phyloP scores from a whole-genome alignment of 257 asterid genomes.

The Penstemon newberryi region DNA sequence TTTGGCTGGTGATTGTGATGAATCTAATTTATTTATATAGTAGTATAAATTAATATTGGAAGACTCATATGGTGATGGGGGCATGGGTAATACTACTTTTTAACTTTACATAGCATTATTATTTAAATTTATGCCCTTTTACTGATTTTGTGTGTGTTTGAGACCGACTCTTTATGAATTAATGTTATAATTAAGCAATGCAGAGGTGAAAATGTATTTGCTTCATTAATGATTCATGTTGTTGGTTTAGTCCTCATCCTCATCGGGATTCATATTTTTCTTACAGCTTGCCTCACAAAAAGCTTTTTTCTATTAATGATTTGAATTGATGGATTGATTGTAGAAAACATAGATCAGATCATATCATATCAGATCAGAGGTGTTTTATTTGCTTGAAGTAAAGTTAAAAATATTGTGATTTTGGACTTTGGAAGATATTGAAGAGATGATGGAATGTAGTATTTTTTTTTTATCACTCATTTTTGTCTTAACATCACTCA shows the following conservation, averaged over 20 bases:
- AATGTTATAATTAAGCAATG: not conserved
- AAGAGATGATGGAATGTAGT: not conserved
- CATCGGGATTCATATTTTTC: too few species aligned
- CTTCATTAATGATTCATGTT: not conserved
- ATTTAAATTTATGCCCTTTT: not conserved
- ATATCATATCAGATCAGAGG: not conserved
- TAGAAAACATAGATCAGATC: too few species aligned
- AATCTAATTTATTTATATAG: constrained; percentile 20
- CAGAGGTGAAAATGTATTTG: not conserved
- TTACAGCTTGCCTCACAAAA: too few species aligned
- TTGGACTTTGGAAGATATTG: not conserved
- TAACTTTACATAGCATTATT: not conserved
- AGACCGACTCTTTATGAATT: not conserved
- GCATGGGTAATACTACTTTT: not conserved
- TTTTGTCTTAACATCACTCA: not conserved
- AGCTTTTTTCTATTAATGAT: too few species aligned
- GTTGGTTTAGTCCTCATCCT: too few species aligned
- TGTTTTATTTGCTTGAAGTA: not conserved
- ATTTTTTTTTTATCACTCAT: not conserved
- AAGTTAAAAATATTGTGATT: not conserved
- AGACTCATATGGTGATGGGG: constrained; percentile 3
- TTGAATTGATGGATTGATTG: not conserved
- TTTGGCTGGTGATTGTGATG: constrained; percentile 19
- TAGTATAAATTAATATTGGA: not conserved
- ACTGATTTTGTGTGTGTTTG: constrained; percentile 17